Evolutionary conservation across 805 yeast genomes (phyloP).

Genomic region (Barnettozyma sucrosica): DNA sequence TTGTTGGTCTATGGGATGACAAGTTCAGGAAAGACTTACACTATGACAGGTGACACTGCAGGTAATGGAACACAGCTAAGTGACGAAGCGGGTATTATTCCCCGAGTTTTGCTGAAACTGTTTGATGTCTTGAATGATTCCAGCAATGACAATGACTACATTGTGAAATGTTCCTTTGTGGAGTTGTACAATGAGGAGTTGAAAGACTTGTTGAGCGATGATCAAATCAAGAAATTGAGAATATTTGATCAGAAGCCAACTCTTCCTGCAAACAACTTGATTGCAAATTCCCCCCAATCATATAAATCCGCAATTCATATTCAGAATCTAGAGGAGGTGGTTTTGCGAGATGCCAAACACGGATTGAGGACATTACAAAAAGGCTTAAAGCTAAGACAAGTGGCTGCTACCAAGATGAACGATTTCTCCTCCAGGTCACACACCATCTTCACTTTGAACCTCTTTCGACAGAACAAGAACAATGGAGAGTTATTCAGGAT

Average conservation of each 20-base stretch:
- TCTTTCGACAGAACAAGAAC: constrained; percentile 42
- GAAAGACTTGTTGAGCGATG: constrained; percentile 53
- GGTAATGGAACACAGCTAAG: constrained; percentile 29
- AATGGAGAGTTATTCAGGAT: constrained; percentile 42
- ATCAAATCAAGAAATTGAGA: constrained; percentile 42
- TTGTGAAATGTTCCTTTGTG: constrained; percentile 73
- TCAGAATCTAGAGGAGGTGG: constrained; percentile 60
- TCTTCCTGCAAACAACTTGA: background rate
- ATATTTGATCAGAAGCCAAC: constrained; percentile 40
- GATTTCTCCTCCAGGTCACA: constrained; percentile 73
- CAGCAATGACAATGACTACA: constrained; percentile 39
- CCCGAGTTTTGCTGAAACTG: constrained; percentile 49
- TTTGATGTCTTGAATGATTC: constrained; percentile 44
- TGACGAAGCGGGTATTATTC: constrained; percentile 61
- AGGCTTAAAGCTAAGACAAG: constrained; percentile 56
- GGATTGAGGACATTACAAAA: constrained; percentile 50
- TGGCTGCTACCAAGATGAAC: constrained; percentile 70
- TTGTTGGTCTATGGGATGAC: constrained; percentile 89
- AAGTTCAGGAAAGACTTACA: constrained; percentile 82
- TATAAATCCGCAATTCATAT: constrained; percentile 38
- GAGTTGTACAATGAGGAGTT: constrained; percentile 87
- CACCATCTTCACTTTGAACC: constrained; percentile 62
- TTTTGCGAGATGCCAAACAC: constrained; percentile 46
- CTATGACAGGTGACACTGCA: constrained; percentile 65
- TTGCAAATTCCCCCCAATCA: constrained; percentile 6